Evolutionary conservation across 176 grass and related monocot genomes (phyloP).

Genomic region (Canna indica): DNA sequence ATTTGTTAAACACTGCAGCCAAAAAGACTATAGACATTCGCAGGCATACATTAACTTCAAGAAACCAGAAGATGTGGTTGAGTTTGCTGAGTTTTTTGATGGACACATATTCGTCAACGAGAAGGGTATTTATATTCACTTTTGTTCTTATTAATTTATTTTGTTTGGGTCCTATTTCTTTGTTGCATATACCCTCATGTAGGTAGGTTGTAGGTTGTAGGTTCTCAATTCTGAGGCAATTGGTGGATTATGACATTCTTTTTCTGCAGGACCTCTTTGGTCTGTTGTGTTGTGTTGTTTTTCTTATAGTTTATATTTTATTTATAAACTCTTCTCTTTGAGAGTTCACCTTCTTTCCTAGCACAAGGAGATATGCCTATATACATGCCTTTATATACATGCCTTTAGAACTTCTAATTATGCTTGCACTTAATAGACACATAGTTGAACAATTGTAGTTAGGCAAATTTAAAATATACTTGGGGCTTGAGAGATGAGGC

Average conservation of each 20-base stretch:
- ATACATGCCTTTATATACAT: neutral
- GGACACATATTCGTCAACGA: conserved; percentile 27
- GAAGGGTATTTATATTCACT: conserved; percentile 15
- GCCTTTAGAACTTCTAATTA: neutral
- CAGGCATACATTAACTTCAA: conserved; percentile 22
- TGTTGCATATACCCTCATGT: neutral
- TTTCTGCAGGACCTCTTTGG: neutral
- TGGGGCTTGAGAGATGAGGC: neutral
- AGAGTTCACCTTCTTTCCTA: neutral
- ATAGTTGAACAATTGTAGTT: neutral
- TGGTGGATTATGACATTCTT: neutral
- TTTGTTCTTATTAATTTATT: neutral
- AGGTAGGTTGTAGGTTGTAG: too few relatives aligned
- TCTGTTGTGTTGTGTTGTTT: neutral
- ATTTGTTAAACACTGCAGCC: conserved; percentile 4
- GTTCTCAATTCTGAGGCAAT: too few relatives aligned
- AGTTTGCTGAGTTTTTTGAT: conserved; percentile 31
- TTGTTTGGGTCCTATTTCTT: neutral
- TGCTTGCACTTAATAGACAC: neutral
- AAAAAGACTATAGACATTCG: conserved; percentile 12
- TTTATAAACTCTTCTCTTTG: neutral
- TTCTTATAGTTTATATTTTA: neutral
- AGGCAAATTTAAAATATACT: neutral
- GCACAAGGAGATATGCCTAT: neutral
- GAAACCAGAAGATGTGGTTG: conserved; percentile 20